phyloP scores from a whole-genome alignment of 2,329 filamentous ascomycete species.

The Colletotrichum lentis region DNA sequence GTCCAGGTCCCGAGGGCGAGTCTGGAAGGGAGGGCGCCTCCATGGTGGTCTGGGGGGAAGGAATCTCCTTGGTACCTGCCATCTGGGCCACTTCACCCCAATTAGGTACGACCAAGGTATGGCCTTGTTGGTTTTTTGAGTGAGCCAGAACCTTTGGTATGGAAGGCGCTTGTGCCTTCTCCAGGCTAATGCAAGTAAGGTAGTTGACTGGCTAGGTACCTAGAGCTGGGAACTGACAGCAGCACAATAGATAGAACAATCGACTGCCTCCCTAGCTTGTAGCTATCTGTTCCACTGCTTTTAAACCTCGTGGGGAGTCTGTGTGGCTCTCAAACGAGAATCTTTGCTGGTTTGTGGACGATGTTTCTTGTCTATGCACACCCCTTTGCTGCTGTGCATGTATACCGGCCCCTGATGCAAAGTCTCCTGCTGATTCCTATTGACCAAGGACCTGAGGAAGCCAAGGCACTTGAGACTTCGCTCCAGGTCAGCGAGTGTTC shows the following conservation, averaged over 20 bases:
- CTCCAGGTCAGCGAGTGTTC: no score
- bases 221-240: not conserved
- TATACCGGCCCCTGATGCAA: no score
- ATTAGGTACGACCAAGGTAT: not conserved
- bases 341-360: no score
- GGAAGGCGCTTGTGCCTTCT: not conserved
- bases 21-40: constrained; percentile 10
- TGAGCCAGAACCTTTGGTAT: not conserved
- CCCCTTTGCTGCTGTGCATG: no score
- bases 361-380: no score
- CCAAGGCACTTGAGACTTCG: no score
- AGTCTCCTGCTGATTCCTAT: no score
- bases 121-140: not conserved
- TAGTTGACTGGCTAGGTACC: not conserved
- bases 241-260: not conserved
- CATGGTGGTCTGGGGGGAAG: constrained; percentile 13
- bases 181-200: not conserved
- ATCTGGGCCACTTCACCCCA: not conserved
- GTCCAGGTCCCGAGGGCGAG: not conserved
- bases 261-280: no score
- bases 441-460: no score
- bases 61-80: constrained; percentile 11
- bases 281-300: not conserved
- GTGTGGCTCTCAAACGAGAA: no score
- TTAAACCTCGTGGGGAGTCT: not conserved